Evolutionary conservation across 2,329 filamentous ascomycete genomes (phyloP).

Genomic region (Penicillium sp.): DNA sequence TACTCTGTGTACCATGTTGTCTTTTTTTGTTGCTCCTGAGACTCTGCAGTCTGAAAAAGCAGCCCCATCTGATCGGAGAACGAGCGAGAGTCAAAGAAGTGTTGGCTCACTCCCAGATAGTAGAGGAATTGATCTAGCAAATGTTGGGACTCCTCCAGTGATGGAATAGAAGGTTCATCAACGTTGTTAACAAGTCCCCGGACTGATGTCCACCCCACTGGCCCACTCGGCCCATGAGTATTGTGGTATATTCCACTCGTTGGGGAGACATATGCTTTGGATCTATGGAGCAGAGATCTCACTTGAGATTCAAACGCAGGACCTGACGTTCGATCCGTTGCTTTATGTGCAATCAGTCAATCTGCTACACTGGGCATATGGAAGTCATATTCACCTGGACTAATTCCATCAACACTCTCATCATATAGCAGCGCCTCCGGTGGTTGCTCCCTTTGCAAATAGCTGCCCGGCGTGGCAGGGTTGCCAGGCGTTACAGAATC

Average conservation of each 20-base stretch:
- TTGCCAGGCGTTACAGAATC: not conserved
- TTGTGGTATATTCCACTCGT: not conserved
- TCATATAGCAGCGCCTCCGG: not conserved
- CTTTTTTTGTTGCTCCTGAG: conserved; percentile 9
- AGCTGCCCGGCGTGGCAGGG: not conserved
- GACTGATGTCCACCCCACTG: conserved; percentile 6
- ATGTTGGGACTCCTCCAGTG: conserved; percentile 19
- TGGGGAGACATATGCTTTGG: not conserved
- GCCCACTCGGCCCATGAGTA: not conserved
- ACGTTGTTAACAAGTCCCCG: not conserved
- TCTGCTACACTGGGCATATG: not conserved
- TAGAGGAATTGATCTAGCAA: conserved; percentile 23
- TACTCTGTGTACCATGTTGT: conserved; percentile 23
- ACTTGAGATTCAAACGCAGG: conserved; percentile 23
- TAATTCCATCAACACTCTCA: conserved; percentile 8
- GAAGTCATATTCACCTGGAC: conserved; percentile 8
- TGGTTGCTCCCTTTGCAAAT: not conserved
- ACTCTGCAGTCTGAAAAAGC: conserved; percentile 15
- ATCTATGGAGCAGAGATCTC: conserved; percentile 17
- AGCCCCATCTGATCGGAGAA: conserved; percentile 20
- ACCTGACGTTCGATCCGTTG: conserved; percentile 19
- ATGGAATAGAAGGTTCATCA: conserved; percentile 4
- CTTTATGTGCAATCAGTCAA: not conserved
- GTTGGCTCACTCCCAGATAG: conserved; percentile 25
- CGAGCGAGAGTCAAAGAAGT: conserved; percentile 22